phyloP scores from a whole-genome alignment of 495 filamentous ascomycete genomes.

The Aspergillus indologenus region DNA sequence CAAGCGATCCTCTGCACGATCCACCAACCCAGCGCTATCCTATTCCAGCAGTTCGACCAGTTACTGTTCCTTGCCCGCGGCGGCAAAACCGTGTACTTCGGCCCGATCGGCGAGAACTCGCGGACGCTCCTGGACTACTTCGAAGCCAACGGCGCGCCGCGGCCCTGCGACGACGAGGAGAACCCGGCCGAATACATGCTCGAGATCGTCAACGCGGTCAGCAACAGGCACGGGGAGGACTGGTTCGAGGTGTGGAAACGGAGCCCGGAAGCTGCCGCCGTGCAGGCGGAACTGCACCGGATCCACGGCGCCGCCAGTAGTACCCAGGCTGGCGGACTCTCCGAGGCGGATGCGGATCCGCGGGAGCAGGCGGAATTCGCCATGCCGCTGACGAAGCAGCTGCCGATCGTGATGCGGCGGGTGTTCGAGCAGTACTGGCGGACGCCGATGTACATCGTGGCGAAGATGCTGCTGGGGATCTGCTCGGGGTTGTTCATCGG shows the following conservation, averaged over 20 bases:
- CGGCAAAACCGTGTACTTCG: slow-evolving; percentile 82
- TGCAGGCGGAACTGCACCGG: slow-evolving; percentile 20
- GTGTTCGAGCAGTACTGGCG: slow-evolving; percentile 53
- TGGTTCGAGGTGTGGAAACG: slow-evolving; percentile 75
- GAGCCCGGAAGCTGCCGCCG: slow-evolving; percentile 28
- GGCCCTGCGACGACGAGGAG: slow-evolving; percentile 61
- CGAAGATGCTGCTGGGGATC: slow-evolving; percentile 22
- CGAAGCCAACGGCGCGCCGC: slow-evolving; percentile 60
- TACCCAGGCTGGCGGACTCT: slow-evolving; percentile 28
- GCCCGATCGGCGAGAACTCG: slow-evolving; percentile 75
- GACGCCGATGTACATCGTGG: slow-evolving; percentile 46
- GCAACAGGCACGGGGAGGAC: slow-evolving; percentile 46
- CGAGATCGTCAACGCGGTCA: slow-evolving; percentile 56
- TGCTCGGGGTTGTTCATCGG: slow-evolving; percentile 35
- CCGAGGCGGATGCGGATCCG: slow-evolving; percentile 51
- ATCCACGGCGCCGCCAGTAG: slow-evolving; percentile 49
- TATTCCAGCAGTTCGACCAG: slow-evolving; percentile 90
- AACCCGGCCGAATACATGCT: slow-evolving; percentile 92
- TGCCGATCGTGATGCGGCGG: slow-evolving; percentile 42
- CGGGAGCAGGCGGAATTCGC: slow-evolving; percentile 38
- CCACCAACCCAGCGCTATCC: slow-evolving; percentile 86
- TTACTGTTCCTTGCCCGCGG: slow-evolving; percentile 76
- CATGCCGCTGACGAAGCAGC: slow-evolving; percentile 47
- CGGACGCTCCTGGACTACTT: slow-evolving; percentile 70
- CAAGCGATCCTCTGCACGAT: slow-evolving; percentile 92